Percentiles rank a stretch among this genome's conserved stretches.
Conservation (phyloP, 192 early-diverging fungal genomes). For the Coemansia sp. region DNA sequence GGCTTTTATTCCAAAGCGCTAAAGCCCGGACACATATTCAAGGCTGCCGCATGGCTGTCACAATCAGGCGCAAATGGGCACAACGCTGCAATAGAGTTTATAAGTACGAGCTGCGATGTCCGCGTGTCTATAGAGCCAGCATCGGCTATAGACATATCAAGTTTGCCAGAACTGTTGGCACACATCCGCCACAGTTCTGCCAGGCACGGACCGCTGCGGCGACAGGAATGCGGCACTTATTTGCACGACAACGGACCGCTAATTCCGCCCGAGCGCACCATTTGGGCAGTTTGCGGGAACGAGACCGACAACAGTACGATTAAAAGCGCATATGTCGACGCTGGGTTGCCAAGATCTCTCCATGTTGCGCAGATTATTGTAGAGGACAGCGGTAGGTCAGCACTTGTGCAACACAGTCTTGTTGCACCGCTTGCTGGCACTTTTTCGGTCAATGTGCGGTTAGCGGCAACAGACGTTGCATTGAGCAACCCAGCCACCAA, state of each 20-base stretch:
- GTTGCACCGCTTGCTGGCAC: constrained; percentile 11
- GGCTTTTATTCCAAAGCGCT: constrained; percentile 25
- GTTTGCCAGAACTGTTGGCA: constrained; percentile 24
- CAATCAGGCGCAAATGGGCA: neutral
- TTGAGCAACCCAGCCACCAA: constrained; percentile 13
- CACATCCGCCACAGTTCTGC: constrained; percentile 12
- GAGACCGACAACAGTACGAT: neutral
- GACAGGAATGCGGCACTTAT: constrained; percentile 8
- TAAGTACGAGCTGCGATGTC: constrained; percentile 9
- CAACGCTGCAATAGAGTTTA: constrained; percentile 22
- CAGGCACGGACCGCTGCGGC: constrained; percentile 17
- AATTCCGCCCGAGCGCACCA: constrained; percentile 14
- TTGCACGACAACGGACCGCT: constrained; percentile 8
- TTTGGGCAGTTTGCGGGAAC: constrained; percentile 15
- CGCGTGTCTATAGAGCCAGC: constrained; percentile 14
- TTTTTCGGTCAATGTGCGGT: constrained; percentile 8
- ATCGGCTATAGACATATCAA: constrained; percentile 14
- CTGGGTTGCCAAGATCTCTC: constrained; percentile 36
- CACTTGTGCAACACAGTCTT: constrained; percentile 16
- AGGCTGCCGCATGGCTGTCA: constrained; percentile 18
- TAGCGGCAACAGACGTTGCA: constrained; percentile 27
- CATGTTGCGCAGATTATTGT: constrained; percentile 27
- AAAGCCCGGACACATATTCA: constrained; percentile 22
- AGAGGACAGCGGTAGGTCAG: constrained; percentile 11
- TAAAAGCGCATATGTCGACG: constrained; percentile 10